phyloP scores from a whole-genome alignment of 805 yeast species.

The Jamesozyma rosinii region DNA sequence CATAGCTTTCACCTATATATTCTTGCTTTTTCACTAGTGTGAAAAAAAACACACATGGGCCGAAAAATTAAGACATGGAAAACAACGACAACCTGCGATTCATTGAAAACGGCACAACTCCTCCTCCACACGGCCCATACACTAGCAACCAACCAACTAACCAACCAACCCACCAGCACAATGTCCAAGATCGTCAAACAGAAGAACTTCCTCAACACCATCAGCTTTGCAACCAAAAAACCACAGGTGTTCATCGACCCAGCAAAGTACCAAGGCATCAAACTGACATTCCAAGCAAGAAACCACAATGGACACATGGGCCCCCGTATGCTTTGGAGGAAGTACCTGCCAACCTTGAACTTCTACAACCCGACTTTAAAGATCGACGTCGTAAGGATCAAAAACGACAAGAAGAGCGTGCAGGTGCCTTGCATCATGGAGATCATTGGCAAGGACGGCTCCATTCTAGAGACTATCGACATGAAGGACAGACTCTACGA shows the following conservation, averaged over 20 bases:
- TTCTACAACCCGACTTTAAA: conserved; percentile 72
- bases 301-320: conserved; percentile 53
- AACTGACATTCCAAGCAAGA: conserved; percentile 43
- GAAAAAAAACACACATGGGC: background rate
- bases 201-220: conserved; percentile 20
- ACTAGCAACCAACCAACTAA: background rate
- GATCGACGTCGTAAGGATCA: conserved; percentile 51
- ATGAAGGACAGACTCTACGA: conserved; percentile 42
- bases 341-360: conserved; percentile 62
- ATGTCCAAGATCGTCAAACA: conserved; percentile 25
- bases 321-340: conserved; percentile 66
- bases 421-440: conserved; percentile 25
- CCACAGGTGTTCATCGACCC: conserved; percentile 24
- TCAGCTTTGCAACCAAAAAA: conserved; percentile 21
- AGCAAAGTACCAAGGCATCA: conserved; percentile 31
- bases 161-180: background rate
- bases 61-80: background rate
- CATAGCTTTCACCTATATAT: background rate
- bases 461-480: conserved; percentile 35
- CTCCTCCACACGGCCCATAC: background rate
- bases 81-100: no score
- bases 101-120: no score
- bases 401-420: conserved; percentile 21
- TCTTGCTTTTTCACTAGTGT: background rate
- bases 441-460: conserved; percentile 15